Evolutionary conservation across 495 filamentous ascomycete genomes (phyloP), one percentile per base, ranked within the genome.

Genomic region (Aspergillus panamensis): DNA sequence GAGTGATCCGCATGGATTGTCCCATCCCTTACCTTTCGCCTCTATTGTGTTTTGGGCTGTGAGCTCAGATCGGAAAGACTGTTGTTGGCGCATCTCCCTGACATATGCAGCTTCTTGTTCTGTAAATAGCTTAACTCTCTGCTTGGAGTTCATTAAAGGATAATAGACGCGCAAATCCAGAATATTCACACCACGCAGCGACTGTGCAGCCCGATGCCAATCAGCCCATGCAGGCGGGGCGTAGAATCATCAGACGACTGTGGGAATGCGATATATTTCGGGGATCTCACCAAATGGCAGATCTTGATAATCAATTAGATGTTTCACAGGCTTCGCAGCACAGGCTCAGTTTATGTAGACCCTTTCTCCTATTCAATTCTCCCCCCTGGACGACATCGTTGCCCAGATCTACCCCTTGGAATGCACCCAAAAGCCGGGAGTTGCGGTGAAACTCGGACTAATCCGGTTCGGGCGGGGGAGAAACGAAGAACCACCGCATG

Each of bases 161-260:
- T 39, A 39, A 39, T 39, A 39, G 35, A 39, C 12, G 14, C 29
- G 30, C 8, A 32, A 17, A 33, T 16, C 32, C 8, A 51, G 48
- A 30, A 21, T 29, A 51, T 35, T 25, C 5, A 25, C 19, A 25
- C 35, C 50, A 21, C 9, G 21, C 51, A 54, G 25, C 30, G 37
- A 54, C 12, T 29, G 37, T 43, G 44, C n/a, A 16, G 8, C 32
- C 51, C 16, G 33, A 13, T 43, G 35, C 47, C 33, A 48, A 60
- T 60, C 58, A 60, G 52, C 48, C 52, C 58, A 60, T 50, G 47
- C 31, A 32, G 42, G 48, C 51, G 47, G 52, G 52, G 17, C 52
- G 32, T 19, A 21, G 42, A 37, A 45, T 47, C 9, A 55, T 45
- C 21, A 20, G 33, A 16, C 31, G 33, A 54, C 39, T 19, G 45